phyloP scores from a whole-genome alignment of 2,329 filamentous ascomycete species.

The Pseudopyricularia javanii region DNA sequence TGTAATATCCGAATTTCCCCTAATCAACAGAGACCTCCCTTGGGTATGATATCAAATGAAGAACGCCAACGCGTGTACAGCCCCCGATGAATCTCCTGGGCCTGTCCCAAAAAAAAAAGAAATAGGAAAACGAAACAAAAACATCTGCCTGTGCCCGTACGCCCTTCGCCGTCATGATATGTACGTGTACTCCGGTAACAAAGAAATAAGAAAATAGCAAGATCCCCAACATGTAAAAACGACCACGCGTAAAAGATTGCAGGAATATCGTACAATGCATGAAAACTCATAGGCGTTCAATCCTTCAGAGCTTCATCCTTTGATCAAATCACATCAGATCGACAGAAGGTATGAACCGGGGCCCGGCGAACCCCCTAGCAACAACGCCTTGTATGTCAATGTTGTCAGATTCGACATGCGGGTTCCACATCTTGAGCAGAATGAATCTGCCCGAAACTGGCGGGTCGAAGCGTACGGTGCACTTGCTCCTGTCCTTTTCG shows the following conservation, averaged over 20 bases:
- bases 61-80: not conserved
- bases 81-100: not conserved
- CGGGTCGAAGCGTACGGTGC: conserved; percentile 76
- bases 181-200: not conserved
- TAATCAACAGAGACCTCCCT: not conserved
- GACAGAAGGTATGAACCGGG: conserved; percentile 67
- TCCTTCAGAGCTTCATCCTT: no score
- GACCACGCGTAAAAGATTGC: no score
- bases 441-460: conserved; percentile 74
- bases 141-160: not conserved
- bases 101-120: not conserved
- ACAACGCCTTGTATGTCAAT: conserved; percentile 85
- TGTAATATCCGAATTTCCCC: not conserved
- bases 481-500: conserved; percentile 68
- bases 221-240: no score
- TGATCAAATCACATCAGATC: conserved; percentile 36
- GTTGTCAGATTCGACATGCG: conserved; percentile 52
- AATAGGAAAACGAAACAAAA: not conserved
- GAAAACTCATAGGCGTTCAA: no score
- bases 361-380: conserved; percentile 73
- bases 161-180: not conserved
- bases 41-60: not conserved
- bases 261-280: no score
- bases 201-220: not conserved
- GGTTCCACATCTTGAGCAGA: conserved; percentile 82